Base-by-base conservation (phyloP, 2,329 filamentous ascomycete species). In the Apiospora sp. region DNA sequence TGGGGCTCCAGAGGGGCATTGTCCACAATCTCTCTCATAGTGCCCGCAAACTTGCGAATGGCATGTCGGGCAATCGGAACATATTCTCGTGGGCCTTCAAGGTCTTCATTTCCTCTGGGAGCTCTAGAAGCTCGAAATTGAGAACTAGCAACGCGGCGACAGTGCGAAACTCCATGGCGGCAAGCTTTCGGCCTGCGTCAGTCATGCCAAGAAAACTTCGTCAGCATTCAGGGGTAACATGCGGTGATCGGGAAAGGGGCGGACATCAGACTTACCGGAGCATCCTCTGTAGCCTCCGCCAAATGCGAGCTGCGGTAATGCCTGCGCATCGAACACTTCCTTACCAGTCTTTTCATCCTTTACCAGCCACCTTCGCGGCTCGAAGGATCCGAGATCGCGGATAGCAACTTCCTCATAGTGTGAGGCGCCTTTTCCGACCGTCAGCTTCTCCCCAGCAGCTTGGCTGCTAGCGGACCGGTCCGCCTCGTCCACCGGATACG, bases 221-320 rank as follows among this genome's bases (percentile, higher is more conserved):
- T 51, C 4, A 51, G 49, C 48, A 24, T 12, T n/a, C 48, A n/a
- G 19, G 3, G 14, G 19, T 19, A 19, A 19, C 2, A 46, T 19
- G 4, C 16, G 44, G 44, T 19, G 5, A 24, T 41, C 37, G 37
- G 37, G 10, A 49, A 24, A n/a, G 19, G 22, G 22, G 22, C 10
- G 12, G 13, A 54, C 46, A n/a, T 24, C 0, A 30, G 4, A n/a
- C 73, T 76, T 72, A 76, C 74, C 74, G 24, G 74, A 75, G 67
- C 75, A 76, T 3, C 74, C 75, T 37, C 75, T 74, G 41, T 51
- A n/a, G 3, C 75, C 75, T n/a, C 72, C 74, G 0, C 74, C 74
- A 24, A 76, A 76, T 27, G 73, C 69, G 22, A 72, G 72, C 37
- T 71, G 71, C 12, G 71, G 49, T 4, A 76, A 46, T 5, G 74